Evolutionary conservation across 2,329 filamentous ascomycete genomes (phyloP), one percentile per base, ranked within the genome.

Genomic region (Fusarium concolor): DNA sequence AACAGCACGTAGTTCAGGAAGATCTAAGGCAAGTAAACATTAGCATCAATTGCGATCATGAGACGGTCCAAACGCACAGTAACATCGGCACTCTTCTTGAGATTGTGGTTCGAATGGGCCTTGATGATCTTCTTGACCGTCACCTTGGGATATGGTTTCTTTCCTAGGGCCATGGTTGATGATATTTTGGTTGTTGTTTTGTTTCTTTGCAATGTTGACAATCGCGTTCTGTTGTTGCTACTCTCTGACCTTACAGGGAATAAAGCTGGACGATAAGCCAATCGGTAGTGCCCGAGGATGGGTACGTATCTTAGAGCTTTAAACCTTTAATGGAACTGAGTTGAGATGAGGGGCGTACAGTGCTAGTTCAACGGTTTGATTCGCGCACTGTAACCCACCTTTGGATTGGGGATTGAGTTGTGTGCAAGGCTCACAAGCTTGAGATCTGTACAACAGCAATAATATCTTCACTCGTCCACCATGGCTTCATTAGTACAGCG

Each of bases 61-160:
- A 33, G 33, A 15, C 15, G 43, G 62, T 28, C 24, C 58, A 43
- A 31, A 50, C 86, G 62, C 80, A 96, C 93, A 81, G 95, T 84
- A 59, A 96, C 89, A 79, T 97, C 94, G 29, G 90, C 91, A 79
- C 96, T 94, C 79, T 93, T 96, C 82, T 90, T 93, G 67, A 97
- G 79, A 68, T 87, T 91, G 76, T 90, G 89, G 67, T 92, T 91
- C 10, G 93, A 91, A 78, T 97, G 93, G 18, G 93, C 93, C 80
- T 97, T 97, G 74, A 96, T 85, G 62, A 96, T 95, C 79, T 94
- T 94, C 79, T 94, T 96, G 72, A 97, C 85, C 0, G 92, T 96
- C 18, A 88, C 89, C 66, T 94, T 90, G 12, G 94, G 94, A 75
- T 97, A 97, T 15, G 92, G 84, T 72, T 93, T 95, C 75, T 90